These are phyloP conservation scores for Heteromeles arbutifolia DNA, from an alignment of 306 rosid species.

Conservation along the genomic window DNA sequence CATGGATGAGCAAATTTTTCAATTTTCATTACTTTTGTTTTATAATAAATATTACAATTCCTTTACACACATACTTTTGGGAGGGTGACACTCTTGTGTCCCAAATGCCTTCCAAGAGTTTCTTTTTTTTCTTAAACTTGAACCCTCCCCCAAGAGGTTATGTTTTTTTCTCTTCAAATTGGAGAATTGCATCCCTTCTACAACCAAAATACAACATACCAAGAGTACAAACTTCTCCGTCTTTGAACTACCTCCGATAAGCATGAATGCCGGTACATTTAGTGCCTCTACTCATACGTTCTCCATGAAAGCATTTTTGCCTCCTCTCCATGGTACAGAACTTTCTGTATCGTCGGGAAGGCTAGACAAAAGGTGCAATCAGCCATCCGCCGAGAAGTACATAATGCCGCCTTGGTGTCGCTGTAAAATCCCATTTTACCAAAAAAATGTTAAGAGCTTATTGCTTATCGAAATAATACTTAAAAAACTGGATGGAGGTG, in stretches of 20 bases:
- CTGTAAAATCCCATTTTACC: background rate
- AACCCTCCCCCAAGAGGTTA: background rate
- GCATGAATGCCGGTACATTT: constrained; percentile 14
- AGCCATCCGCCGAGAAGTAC: background rate
- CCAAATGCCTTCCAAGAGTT: background rate
- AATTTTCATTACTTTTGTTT: background rate
- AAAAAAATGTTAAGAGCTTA: background rate
- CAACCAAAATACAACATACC: background rate
- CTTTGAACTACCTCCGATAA: background rate
- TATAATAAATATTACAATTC: background rate
- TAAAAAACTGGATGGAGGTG: background rate
- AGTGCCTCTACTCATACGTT: background rate
- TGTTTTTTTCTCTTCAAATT: background rate
- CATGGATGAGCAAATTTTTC: background rate
- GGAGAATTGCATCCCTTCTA: constrained; percentile 6
- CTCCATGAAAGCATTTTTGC: constrained; percentile 8
- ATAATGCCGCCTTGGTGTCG: background rate
- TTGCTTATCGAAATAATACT: background rate
- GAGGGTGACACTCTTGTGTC: background rate
- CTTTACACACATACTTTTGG: background rate
- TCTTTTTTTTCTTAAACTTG: background rate
- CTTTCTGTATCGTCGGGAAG: background rate
- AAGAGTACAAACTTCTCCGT: constrained; percentile 13
- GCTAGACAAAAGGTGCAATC: constrained; percentile 5
- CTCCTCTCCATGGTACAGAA: constrained; percentile 5